These are phyloP conservation scores for Hydnum rufescens DNA, from an alignment of 768 basidiomycete species.

Conservation along the genomic window DNA sequence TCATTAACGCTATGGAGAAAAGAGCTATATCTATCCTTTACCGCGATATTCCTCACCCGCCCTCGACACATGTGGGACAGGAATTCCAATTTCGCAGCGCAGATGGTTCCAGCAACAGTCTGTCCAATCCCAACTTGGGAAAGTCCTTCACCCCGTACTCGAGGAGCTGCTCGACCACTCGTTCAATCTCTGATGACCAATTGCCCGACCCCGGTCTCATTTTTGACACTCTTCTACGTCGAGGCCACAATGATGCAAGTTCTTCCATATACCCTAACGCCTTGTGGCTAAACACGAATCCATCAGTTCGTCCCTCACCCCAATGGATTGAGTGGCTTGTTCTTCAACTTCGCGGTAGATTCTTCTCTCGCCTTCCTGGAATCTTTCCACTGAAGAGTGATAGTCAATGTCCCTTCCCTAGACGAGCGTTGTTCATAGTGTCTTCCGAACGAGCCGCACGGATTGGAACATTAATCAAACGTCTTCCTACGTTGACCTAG, in stretches of 20 bases:
- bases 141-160: slow-evolving; percentile 42
- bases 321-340: slow-evolving; percentile 12
- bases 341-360: slow-evolving; percentile 13
- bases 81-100: slow-evolving; percentile 36
- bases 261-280: too few species aligned
- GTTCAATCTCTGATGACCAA: slow-evolving; percentile 21
- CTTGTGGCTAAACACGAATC: too few species aligned
- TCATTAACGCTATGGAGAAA: neutral
- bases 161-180: slow-evolving; percentile 29
- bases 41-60: slow-evolving; percentile 54
- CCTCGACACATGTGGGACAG: slow-evolving; percentile 46
- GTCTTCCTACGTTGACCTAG: slow-evolving; percentile 9
- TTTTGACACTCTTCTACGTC: slow-evolving; percentile 23
- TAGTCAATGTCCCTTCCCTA: neutral
- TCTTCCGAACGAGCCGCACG: neutral
- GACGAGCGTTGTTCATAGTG: neutral
- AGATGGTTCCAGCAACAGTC: slow-evolving; percentile 43
- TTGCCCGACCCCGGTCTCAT: slow-evolving; percentile 30
- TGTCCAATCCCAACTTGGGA: slow-evolving; percentile 33
- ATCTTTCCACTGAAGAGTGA: neutral
- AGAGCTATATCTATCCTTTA: neutral
- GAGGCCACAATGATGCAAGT: too few species aligned
- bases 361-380: neutral
- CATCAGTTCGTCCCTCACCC: slow-evolving; percentile 12
- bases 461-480: neutral